Conservation (phyloP, 768 basidiomycete genomes). For the Inosperma sp. region DNA sequence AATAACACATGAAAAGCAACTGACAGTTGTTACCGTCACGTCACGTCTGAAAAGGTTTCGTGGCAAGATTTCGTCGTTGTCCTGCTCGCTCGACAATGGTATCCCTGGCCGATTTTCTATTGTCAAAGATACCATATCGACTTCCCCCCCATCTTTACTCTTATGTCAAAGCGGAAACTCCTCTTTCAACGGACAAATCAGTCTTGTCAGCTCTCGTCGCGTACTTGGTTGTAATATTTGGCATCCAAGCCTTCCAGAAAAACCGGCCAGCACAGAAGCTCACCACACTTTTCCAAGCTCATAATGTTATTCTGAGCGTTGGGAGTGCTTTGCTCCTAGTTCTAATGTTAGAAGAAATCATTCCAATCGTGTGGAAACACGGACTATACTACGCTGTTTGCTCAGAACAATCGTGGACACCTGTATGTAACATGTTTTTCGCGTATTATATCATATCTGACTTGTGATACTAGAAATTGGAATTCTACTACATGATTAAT, state of each 20-base stretch:
- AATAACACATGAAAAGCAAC: no score
- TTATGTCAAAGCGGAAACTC: conserved; percentile 73
- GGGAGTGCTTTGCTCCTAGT: conserved; percentile 81
- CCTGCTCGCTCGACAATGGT: conserved; percentile 41
- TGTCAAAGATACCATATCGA: conserved; percentile 51
- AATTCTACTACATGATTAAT: conserved; percentile 98
- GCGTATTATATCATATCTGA: conserved; percentile 13
- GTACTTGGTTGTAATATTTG: conserved; percentile 89
- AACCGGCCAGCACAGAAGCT: conserved; percentile 68
- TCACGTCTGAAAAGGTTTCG: neutral
- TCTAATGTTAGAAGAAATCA: conserved; percentile 90
- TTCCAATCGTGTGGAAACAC: conserved; percentile 70
- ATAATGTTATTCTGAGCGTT: conserved; percentile 83
- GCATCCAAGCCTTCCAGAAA: conserved; percentile 81
- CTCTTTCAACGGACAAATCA: conserved; percentile 73
- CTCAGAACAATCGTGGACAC: conserved; percentile 73
- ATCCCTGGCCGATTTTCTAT: conserved; percentile 72
- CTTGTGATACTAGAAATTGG: conserved; percentile 56
- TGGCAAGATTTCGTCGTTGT: conserved; percentile 2
- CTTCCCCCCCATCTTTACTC: conserved; percentile 53
- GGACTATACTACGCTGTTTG: conserved; percentile 80
- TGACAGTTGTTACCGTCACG: no score
- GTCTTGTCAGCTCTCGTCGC: conserved; percentile 66
- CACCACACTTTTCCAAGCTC: conserved; percentile 78
- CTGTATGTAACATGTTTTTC: conserved; percentile 48